Conservation (phyloP, 768 basidiomycete species). For the Pleurotus citrinopileatus region DNA sequence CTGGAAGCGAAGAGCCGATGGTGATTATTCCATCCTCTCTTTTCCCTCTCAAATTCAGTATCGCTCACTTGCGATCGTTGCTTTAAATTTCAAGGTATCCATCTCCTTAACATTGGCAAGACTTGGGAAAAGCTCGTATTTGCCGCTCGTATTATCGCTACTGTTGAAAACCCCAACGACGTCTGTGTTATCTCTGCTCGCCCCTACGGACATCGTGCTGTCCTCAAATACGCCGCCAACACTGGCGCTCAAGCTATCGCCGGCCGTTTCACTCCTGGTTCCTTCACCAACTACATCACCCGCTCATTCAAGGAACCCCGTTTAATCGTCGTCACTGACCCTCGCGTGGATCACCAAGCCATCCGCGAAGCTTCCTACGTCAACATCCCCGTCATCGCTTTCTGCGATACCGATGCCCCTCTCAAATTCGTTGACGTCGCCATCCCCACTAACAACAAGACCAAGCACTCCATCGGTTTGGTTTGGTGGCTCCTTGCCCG, state of each 20-base stretch:
- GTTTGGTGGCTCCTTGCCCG: constrained; percentile 97
- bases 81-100: constrained; percentile 61
- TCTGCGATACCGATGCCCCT: constrained; percentile 98
- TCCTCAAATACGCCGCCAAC: constrained; percentile 97
- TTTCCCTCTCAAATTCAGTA: neutral
- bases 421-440: constrained; percentile 97
- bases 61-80: neutral
- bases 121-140: constrained; percentile 99
- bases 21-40: too few species aligned
- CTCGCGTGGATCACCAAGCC: constrained; percentile 99
- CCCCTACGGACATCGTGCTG: constrained; percentile 98
- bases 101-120: constrained; percentile 98
- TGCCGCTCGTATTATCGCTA: constrained; percentile 95
- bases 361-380: constrained; percentile 99
- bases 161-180: constrained; percentile 97
- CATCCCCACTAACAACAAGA: constrained; percentile 99
- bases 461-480: constrained; percentile 94
- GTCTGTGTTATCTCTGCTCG: constrained; percentile 98
- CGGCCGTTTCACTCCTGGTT: constrained; percentile 98
- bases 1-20: constrained; percentile 94
- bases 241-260: constrained; percentile 99
- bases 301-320: constrained; percentile 99
- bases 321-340: constrained; percentile 97
- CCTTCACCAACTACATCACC: constrained; percentile 99
- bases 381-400: constrained; percentile 99